phyloP scores from a whole-genome alignment of 495 filamentous ascomycete genomes.

The Copromyces sp. region DNA sequence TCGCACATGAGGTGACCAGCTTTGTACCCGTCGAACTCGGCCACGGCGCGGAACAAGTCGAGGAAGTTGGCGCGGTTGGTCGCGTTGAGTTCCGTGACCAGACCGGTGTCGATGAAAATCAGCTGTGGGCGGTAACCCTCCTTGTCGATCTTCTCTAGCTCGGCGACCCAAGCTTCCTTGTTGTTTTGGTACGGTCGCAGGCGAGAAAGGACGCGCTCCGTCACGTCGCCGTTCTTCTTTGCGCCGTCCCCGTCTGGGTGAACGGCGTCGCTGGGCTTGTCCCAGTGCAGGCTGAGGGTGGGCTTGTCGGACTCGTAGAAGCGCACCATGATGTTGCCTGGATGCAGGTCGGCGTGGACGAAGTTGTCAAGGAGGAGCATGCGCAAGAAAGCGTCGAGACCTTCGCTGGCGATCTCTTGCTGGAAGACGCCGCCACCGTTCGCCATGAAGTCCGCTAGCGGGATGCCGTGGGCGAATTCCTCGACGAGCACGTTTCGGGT shows the following conservation, averaged over 20 bases:
- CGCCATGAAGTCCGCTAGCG: constrained; percentile 77
- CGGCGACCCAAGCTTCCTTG: constrained; percentile 53
- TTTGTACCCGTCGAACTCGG: constrained; percentile 94
- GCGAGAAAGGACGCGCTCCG: constrained; percentile 70
- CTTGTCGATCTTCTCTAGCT: constrained; percentile 66
- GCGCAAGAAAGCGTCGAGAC: constrained; percentile 91
- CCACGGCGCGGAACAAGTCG: constrained; percentile 89
- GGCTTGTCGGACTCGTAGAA: constrained; percentile 82
- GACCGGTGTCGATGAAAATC: constrained; percentile 94
- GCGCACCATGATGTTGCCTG: constrained; percentile 99
- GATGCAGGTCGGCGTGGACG: constrained; percentile 95
- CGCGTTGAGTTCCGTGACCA: constrained; percentile 87
- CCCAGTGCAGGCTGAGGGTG: constrained; percentile 42
- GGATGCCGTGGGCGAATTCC: constrained; percentile 92
- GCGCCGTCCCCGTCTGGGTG: constrained; percentile 20
- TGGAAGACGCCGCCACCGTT: constrained; percentile 90
- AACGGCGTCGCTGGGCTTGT: neutral
- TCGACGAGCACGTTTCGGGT: constrained; percentile 90
- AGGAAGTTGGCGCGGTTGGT: constrained; percentile 85
- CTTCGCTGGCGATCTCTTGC: constrained; percentile 88
- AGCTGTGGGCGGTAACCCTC: constrained; percentile 92
- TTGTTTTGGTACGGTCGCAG: constrained; percentile 62
- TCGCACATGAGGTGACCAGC: constrained; percentile 95
- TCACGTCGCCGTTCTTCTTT: constrained; percentile 59
- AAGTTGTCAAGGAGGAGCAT: constrained; percentile 99